Evolutionary conservation across 1,284 basidiomycete species (phyloP), one percentile per base, ranked within the genome.

Genomic region (Leccinum variabile): DNA sequence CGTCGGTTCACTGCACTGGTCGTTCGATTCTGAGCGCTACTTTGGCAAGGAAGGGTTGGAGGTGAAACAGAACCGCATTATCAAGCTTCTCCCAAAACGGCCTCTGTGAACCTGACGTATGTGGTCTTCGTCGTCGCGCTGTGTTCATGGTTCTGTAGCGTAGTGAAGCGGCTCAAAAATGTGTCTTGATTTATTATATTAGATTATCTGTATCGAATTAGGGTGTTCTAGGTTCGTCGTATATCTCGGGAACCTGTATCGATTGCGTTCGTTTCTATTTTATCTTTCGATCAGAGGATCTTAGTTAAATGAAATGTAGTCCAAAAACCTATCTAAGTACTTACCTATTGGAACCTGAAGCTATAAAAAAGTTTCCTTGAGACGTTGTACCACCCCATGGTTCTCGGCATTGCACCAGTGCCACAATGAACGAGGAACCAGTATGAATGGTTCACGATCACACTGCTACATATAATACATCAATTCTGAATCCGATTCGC

Each of bases 1-100:
- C 53, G 79, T 84, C 37, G 84, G 84, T 75, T 84, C 76, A 46
- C 72, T 86, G 46, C 81, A 84, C 64, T 86, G 84, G 84, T 84
- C 82, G 68, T 87, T 86, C 70, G 80, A 80, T 72, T 83, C 82
- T 5, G 77, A 79, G 57, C 76, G 84, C 6, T 86, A 86, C 67
- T 86, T 86, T 69, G 84, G 82, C 14, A 74, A 74, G 50, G 63
- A 80, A 6, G 84, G 84, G 25, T 66, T 68, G 30, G 73, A 77
- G 37, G 77, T 86, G 59, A 86, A 84, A 72, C 71, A 77, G 62
- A 70, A 77, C 54, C 73, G 83, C 57, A 32, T 79, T 59, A 77
- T 87, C 57, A 74, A 78, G 61, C 75, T 86, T 35, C 73, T 83
- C 11, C 79, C 77, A 8, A 72, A 69, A 52, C 62, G 73, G 35